phyloP scores from a whole-genome alignment of 2,329 filamentous ascomycete species.

The Zalaria obscura region DNA sequence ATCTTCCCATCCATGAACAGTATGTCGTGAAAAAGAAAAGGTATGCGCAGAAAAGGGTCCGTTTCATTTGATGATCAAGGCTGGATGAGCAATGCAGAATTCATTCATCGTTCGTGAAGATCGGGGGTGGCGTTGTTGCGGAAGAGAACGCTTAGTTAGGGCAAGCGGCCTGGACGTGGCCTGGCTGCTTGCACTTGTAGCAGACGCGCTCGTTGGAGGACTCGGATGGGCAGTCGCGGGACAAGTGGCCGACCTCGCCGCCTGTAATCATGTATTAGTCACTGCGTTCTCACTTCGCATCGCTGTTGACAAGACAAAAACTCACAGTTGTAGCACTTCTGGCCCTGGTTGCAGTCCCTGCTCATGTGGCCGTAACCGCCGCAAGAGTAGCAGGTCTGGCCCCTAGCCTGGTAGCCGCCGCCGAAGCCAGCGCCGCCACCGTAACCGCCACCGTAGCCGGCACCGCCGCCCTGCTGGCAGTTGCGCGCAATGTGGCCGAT shows the following conservation, averaged over 20 bases:
- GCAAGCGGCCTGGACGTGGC: slow-evolving; percentile 90
- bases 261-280: slow-evolving; percentile 27
- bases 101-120: too few species aligned
- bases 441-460: slow-evolving; percentile 23
- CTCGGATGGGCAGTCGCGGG: slow-evolving; percentile 90
- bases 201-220: slow-evolving; percentile 85
- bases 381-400: slow-evolving; percentile 96
- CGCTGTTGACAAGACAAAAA: slow-evolving; percentile 2
- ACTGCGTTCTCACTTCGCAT: too few species aligned
- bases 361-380: slow-evolving; percentile 96
- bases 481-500: slow-evolving; percentile 91
- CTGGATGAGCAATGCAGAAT: too few species aligned
- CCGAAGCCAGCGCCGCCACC: slow-evolving; percentile 33
- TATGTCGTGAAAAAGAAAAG: too few species aligned
- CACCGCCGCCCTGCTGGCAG: slow-evolving; percentile 53
- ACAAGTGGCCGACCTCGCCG: slow-evolving; percentile 84
- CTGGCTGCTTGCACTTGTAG: slow-evolving; percentile 85
- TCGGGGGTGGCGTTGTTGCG: too few species aligned
- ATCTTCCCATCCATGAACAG: too few species aligned
- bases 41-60: too few species aligned
- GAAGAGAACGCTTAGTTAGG: slow-evolving; percentile 48
- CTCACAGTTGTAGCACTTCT: slow-evolving; percentile 99
- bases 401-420: slow-evolving; percentile 25
- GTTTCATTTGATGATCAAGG: too few species aligned
- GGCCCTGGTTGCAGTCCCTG: slow-evolving; percentile 94